Base-by-base conservation (phyloP, 2,329 filamentous ascomycete genomes). In the Phyllosticta paracitricarpa region DNA sequence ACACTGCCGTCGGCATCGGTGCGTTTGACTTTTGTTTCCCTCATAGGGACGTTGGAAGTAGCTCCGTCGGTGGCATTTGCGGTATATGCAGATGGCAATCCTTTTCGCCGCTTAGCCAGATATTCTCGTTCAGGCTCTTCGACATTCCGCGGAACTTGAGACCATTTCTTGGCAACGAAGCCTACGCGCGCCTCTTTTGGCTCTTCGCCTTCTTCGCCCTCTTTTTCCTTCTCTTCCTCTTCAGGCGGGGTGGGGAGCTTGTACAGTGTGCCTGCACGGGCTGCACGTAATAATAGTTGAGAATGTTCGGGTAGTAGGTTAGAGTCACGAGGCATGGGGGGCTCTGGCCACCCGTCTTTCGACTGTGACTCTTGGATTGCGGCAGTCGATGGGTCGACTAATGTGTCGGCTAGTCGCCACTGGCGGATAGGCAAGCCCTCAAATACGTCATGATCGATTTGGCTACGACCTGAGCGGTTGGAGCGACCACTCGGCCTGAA, bases 261-360 rank as follows among this genome's bases (percentile, higher is more conserved):
- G 68, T 89, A 91, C 12, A 90, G 78, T 59, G 83, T 82, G 5
- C 89, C 89, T 22, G 89, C 89, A 63, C 92, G 84, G 56, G 91
- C 90, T 48, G 89, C 88, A 61, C 89, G 86, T 14, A 97, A 80
- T 4, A 97, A 81, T 65, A 92, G 89, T 69, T 94, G 89, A 59
- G 88, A 93, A 71, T 91, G 88, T 1, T 87, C 82, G 0, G 89
- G 83, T 9, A 97, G 79, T 33, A 96, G 80, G 62, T 88, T 83
- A 30, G 85, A 89, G 71, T 96, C 93, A 68, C 89, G 89, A 51
- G 93, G 93, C 89, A 97, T 93, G 54, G 89, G 86, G 19, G 91
- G 81, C 70, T 96, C 92, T 56, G 85, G 86, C 83, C 88, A 93
- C 58, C 84, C 79, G 71, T 88, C 84, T 56, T 62, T 58, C 6